Conservation (phyloP, 805 yeast genomes). For the Yamadazyma akitaensis region DNA sequence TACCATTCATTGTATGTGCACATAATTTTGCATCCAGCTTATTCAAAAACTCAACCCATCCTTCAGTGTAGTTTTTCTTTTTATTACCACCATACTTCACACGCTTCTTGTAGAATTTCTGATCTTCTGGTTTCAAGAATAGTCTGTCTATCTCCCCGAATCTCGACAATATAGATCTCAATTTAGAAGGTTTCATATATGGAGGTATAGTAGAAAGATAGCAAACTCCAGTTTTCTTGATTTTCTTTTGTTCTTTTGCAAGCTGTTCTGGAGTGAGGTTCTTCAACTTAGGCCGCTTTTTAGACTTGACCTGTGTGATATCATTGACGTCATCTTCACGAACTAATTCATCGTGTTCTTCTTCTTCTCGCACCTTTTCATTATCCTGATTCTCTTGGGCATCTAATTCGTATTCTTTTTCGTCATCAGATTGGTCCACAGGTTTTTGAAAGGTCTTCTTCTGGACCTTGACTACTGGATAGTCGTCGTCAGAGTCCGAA, state of each 20-base stretch:
- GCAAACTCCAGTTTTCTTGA: slow-evolving; percentile 83
- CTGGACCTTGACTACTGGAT: slow-evolving; percentile 14
- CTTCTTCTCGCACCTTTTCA: slow-evolving; percentile 10
- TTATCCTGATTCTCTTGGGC: slow-evolving; percentile 8
- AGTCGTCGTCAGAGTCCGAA: slow-evolving; percentile 13
- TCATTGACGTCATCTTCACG: slow-evolving; percentile 8
- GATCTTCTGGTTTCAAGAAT: slow-evolving; percentile 83
- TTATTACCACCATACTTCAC: slow-evolving; percentile 90
- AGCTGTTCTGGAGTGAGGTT: slow-evolving; percentile 55
- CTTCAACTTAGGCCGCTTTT: slow-evolving; percentile 42
- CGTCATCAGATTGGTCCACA: slow-evolving; percentile 16
- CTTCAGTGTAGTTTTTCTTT: slow-evolving; percentile 83
- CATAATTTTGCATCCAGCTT: slow-evolving; percentile 88
- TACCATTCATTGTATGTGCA: slow-evolving; percentile 82
- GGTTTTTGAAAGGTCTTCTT: slow-evolving; percentile 10
- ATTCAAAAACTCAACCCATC: slow-evolving; percentile 90
- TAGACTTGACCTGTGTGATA: slow-evolving; percentile 17
- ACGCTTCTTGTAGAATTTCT: slow-evolving; percentile 58
- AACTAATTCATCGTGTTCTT: slow-evolving; percentile 6
- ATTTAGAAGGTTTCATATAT: slow-evolving; percentile 91
- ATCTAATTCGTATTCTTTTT: slow-evolving; percentile 17
- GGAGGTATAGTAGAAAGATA: slow-evolving; percentile 91
- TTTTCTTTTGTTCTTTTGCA: slow-evolving; percentile 51
- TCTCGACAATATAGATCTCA: slow-evolving; percentile 72
- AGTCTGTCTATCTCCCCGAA: slow-evolving; percentile 89